Conservation (phyloP, 2,329 filamentous ascomycete species). For the Harringtonia lauricola region DNA sequence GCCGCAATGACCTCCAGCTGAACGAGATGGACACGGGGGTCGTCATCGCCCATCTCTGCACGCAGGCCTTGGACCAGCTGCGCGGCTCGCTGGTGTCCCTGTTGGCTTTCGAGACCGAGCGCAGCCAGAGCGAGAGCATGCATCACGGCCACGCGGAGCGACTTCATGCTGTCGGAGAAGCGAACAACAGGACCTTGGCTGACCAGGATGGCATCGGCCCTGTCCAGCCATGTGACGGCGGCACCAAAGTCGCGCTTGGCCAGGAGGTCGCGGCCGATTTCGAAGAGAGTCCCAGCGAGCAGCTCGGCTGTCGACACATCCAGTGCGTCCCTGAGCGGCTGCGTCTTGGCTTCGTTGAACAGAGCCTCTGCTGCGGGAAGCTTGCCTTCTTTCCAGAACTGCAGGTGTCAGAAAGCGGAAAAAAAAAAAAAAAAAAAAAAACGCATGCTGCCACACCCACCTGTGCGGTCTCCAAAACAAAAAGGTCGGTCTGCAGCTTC, state of each 20-base stretch:
- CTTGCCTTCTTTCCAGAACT: slow-evolving; percentile 62
- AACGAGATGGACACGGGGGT: slow-evolving; percentile 54
- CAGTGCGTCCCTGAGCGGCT: slow-evolving; percentile 24
- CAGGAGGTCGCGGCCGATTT: slow-evolving; percentile 55
- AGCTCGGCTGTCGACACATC: slow-evolving; percentile 44
- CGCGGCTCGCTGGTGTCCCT: slow-evolving; percentile 38
- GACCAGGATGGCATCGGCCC: slow-evolving; percentile 50
- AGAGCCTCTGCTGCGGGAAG: slow-evolving; percentile 71
- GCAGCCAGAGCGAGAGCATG: slow-evolving; percentile 50
- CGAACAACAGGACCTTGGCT: slow-evolving; percentile 19
- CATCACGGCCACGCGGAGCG: slow-evolving; percentile 55
- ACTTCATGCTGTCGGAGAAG: slow-evolving; percentile 15
- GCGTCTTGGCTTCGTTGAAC: slow-evolving; percentile 43
- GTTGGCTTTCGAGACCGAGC: slow-evolving; percentile 32
- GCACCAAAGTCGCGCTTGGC: slow-evolving; percentile 36
- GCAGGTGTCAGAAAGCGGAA: too few relatives aligned
- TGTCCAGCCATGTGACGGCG: slow-evolving; percentile 63
- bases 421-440: slow-evolving; percentile 24
- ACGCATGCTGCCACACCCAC: slow-evolving; percentile 26
- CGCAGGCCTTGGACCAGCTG: slow-evolving; percentile 51
- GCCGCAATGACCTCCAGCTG: slow-evolving; percentile 54
- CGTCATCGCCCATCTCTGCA: slow-evolving; percentile 45
- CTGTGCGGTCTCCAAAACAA: slow-evolving; percentile 53
- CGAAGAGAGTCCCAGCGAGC: slow-evolving; percentile 57
- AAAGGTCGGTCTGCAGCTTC: slow-evolving; percentile 48